Percentiles rank a stretch among this genome's conserved stretches.
These are phyloP conservation scores for Trichosporon coremiiforme DNA, from an alignment of 1,284 basidiomycete species.

Conservation along the genomic window DNA sequence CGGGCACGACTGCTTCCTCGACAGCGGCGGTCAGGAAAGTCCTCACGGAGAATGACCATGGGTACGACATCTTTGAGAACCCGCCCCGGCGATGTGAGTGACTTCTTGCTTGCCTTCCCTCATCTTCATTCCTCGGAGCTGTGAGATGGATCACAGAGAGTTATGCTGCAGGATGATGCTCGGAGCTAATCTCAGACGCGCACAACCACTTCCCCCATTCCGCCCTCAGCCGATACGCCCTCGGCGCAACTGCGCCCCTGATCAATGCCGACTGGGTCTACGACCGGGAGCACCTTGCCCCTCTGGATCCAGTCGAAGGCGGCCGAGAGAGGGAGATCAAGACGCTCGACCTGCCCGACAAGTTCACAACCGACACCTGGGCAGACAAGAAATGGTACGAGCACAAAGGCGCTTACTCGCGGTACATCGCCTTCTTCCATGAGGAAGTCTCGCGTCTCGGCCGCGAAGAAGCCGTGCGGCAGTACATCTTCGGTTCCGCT, in stretches of 20 bases:
- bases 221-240: conserved; percentile 65
- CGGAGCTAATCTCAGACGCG: conserved; percentile 33
- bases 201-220: conserved; percentile 65
- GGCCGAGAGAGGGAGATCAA: conserved; percentile 36
- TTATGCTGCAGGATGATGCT: not conserved
- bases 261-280: conserved; percentile 58
- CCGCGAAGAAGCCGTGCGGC: conserved; percentile 58
- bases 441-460: conserved; percentile 60
- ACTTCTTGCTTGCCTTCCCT: not conserved
- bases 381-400: conserved; percentile 60
- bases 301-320: conserved; percentile 59
- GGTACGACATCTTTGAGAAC: conserved; percentile 63
- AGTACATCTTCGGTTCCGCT: conserved; percentile 62
- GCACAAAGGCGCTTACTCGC: conserved; percentile 62
- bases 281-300: conserved; percentile 54
- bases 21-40: conserved; percentile 60
- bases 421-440: conserved; percentile 65
- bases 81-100: conserved; percentile 39
- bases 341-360: conserved; percentile 34
- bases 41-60: conserved; percentile 62
- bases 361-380: conserved; percentile 61
- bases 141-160: too few species aligned
- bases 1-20: conserved; percentile 61
- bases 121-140: too few species aligned
- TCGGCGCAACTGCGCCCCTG: conserved; percentile 63